Evolutionary conservation across 1,284 basidiomycete genomes (phyloP).

Genomic region (Meira miltonrushii): DNA sequence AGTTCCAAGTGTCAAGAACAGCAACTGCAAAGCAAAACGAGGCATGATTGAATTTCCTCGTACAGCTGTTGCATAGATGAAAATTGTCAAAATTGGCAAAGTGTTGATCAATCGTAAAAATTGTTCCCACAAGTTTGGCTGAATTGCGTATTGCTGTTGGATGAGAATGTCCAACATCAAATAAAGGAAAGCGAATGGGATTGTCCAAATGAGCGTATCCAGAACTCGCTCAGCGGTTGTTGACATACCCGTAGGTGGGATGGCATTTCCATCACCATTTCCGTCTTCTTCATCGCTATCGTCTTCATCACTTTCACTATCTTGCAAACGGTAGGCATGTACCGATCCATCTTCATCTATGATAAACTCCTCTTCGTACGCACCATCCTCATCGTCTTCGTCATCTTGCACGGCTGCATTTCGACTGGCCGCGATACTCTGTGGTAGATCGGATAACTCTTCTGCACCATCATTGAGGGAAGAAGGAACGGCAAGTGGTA

Average conservation of each 20-base stretch:
- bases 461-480: too few relatives aligned
- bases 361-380: neutral
- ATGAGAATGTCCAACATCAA: conserved; percentile 46
- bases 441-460: too few relatives aligned
- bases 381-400: neutral
- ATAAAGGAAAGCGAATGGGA: conserved; percentile 47
- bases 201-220: conserved; percentile 46
- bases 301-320: neutral
- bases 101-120: conserved; percentile 20
- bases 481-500: too few relatives aligned
- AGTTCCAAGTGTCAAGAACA: neutral
- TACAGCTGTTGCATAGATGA: conserved; percentile 19
- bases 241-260: conserved; percentile 19
- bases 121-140: conserved; percentile 26
- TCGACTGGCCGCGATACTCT: too few relatives aligned
- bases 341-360: neutral
- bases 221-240: conserved; percentile 25
- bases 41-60: neutral
- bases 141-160: conserved; percentile 48
- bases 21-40: neutral
- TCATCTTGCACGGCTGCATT: neutral
- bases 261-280: conserved; percentile 21
- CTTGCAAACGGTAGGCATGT: neutral
- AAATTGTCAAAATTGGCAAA: conserved; percentile 33
- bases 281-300: conserved; percentile 5